Evolutionary conservation across 192 early-diverging fungal genomes (phyloP), one percentile per base, ranked within the genome.

Genomic region (Podochytrium sp.): DNA sequence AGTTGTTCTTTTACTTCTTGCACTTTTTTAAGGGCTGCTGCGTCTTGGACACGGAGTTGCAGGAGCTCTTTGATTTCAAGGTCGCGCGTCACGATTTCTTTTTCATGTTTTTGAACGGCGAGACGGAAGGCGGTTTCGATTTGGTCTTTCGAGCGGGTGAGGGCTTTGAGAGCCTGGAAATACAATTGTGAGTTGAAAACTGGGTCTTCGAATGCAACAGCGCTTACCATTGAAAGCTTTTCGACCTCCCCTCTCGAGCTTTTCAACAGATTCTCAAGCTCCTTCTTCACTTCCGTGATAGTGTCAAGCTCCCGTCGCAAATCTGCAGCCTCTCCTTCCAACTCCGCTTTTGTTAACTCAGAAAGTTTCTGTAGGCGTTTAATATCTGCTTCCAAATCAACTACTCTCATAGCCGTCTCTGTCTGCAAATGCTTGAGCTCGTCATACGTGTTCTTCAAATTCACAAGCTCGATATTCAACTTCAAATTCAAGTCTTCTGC

Each of bases 1-100:
- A 87, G 71, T 65, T 87, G 84, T 60, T 87, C 86, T 61, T 84
- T 85, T 25, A 79, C 71, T 51, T 87, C 84, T 66, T 84, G 82
- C 7, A 80, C 10, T 49, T 76, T 79, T 55, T 72, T 80, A 42
- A 87, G 40, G 55, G 33, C 65, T 34, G 65, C 73, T 14, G 69
- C 74, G 64, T 87, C 84, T 51, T 82, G 73, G 20, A 50, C 77
- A 10, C 81, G 73, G 25, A 76, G 64, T 34, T 65, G 53, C 30
- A 53, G 60, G 2, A 86, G 63, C n/a, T 84, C 81, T 14, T 62
- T 56, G 61, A 87, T 86, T 58, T 76, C 71, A 2, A 61, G 55
- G 18, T 87, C 81, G 20, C 80, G 75, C 18, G 18, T 65, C 12
- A 51, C 4, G 29, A 82, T 78, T 49, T 87, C 84, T 30, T 78